Base-by-base conservation (phyloP, 2,329 filamentous ascomycete genomes). In the Macrophomina phaseolina region DNA sequence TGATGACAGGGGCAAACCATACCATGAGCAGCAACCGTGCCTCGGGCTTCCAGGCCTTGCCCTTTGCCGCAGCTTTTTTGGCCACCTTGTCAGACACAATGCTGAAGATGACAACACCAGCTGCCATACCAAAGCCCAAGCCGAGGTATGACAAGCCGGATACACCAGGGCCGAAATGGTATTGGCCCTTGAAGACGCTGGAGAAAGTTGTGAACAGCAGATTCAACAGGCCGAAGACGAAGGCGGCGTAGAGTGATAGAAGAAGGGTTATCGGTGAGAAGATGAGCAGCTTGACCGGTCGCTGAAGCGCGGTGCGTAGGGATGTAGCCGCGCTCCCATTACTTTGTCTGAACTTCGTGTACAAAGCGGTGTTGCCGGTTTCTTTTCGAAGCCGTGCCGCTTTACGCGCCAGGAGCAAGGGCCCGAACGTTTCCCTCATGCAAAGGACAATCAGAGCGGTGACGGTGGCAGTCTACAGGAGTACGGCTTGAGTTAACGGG, bases 351-450 rank as follows among this genome's bases (percentile, higher is more conserved):
- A 23, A 23, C 23, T 23, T 23, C 23, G 23, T 23, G 23, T 23
- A 3, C 23, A 23, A 23, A 23, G 23, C 48, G 49, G 78, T 74
- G 55, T 82, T 80, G 0, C 84, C 86, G 34, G 87, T 85, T 34
- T 82, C 81, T 71, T 84, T 86, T 69, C 88, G 85, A 34, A 91
- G 76, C 58, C 80, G 81, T 32, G 78, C 78, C 2, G 91, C 90
- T 16, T 87, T 88, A 5, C 73, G 66, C 67, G 79, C 79, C 3
- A 23, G 23, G 23, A 23, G 23, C 23, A 23, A 23, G 23, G 23
- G 23, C 3, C 23, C 23, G 23, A 23, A 23, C 23, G 23, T 23
- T 23, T 23, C 23, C 23, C 23, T 23, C 23, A 23, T 23, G 23
- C 23, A 23, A 23, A 23, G 23, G 23, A 23, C 23, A 23, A 23